Base-by-base conservation (phyloP, 176 grass and related monocot species). In the Raddia guianensis region DNA sequence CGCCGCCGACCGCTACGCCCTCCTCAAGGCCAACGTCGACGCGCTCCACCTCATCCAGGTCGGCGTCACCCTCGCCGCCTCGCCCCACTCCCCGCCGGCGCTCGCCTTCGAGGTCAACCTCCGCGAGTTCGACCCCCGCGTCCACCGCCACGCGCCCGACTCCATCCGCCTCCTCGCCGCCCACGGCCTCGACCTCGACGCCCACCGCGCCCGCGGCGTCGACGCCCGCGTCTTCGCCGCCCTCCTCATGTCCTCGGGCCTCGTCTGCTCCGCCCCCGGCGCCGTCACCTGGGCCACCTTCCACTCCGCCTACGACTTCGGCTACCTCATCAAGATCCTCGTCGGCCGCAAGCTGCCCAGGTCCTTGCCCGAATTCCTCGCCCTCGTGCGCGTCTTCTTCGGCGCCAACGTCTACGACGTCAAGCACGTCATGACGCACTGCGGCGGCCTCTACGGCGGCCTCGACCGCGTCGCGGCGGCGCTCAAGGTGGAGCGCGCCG, bases 81-180 rank as follows among this genome's bases (percentile, higher is more conserved):
- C 88, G 5, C 80, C 84, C 7, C 6, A 35, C 6, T 20, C 90
- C 0, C 47, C 75, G 4, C 69, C 77, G 0, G 53, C 80, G 7
- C 20, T 95, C 14, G 90, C 86, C 14, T 99, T 94, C 92, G 79
- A 99, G 54, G 82, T 99, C 79, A 99, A 99, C 89, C 94, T 99
- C 44, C 27, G 47, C 12, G 96, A 99, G 73, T 99, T 99, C 84
- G 92, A 99, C 75, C 90, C 70, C 70, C 77, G 52, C 43, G 47
- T 88, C 5, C 90, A 99, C 79, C 88, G 74, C 44, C 86, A 93
- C 82, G 68, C 90, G 1, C 86, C 92, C 0, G 88, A 88, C 0
- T 99, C 96, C 0, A 12, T 99, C 44, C 33, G 46, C 14, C 80
- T 99, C 2, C 83, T 99, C 15, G 70, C 70, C 33, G 8, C 50